Evolutionary conservation across 805 yeast species (phyloP).

Genomic region (Yamadazyma laniorum): DNA sequence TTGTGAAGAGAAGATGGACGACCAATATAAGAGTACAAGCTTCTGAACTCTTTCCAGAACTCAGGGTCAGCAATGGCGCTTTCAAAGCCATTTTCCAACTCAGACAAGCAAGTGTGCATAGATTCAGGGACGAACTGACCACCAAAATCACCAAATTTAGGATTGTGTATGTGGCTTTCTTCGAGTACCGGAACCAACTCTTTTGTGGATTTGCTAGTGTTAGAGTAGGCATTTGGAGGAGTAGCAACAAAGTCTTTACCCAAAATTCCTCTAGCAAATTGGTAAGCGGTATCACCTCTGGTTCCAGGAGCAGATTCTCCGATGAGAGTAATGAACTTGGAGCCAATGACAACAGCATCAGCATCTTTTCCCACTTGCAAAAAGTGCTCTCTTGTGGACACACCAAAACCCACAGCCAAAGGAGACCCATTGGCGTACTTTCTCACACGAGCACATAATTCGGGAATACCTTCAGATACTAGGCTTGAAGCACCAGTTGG

Average conservation of each 20-base stretch:
- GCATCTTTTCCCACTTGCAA: constrained; percentile 72
- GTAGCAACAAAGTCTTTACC: constrained; percentile 46
- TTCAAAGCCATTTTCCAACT: constrained; percentile 85
- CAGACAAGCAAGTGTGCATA: constrained; percentile 83
- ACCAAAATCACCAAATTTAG: constrained; percentile 92
- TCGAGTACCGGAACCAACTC: constrained; percentile 40
- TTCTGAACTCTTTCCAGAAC: constrained; percentile 90
- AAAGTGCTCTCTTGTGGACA: constrained; percentile 89
- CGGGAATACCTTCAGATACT: constrained; percentile 61
- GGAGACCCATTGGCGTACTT: constrained; percentile 72
- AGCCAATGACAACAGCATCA: constrained; percentile 96
- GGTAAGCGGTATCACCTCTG: constrained; percentile 61
- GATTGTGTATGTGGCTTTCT: constrained; percentile 66
- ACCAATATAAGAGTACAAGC: constrained; percentile 88
- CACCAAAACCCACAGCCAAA: constrained; percentile 94
- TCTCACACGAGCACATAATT: constrained; percentile 73
- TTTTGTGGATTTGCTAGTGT: constrained; percentile 18
- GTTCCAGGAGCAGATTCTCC: constrained; percentile 61
- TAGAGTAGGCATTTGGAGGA: constrained; percentile 27
- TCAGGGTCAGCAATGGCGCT: constrained; percentile 82
- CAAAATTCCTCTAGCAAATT: constrained; percentile 67
- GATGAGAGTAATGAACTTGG: constrained; percentile 71
- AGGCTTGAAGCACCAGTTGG: constrained; percentile 85
- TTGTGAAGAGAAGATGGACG: constrained; percentile 91
- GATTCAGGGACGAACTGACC: constrained; percentile 99